Conservation (phyloP, 225 moss, liverwort and hornwort species). For the Bryoerythrophyllum caledonicum region DNA sequence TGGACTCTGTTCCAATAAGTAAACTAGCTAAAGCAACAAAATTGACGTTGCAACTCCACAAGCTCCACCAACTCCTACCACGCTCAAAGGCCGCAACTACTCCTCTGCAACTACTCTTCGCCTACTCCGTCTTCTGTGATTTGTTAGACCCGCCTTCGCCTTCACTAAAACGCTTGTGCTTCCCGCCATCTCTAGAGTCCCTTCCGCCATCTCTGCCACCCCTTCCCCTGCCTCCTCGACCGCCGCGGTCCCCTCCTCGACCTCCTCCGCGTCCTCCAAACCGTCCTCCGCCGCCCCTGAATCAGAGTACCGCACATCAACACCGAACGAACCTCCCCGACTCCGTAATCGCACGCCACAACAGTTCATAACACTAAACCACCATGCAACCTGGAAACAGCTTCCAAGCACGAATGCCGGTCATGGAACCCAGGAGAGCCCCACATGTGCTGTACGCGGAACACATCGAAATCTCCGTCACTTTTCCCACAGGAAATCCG, state of each 20-base stretch:
- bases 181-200: slow-evolving; percentile 35
- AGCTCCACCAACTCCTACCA: slow-evolving; percentile 2
- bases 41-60: slow-evolving; percentile 27
- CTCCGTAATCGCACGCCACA: background rate
- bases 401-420: background rate
- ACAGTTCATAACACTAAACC: background rate
- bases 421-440: background rate
- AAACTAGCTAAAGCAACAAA: slow-evolving; percentile 33
- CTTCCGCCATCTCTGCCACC: slow-evolving; percentile 53
- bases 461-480: background rate
- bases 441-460: background rate
- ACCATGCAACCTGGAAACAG: background rate
- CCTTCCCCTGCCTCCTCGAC: slow-evolving; percentile 67
- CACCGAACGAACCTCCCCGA: background rate
- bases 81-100: slow-evolving; percentile 12
- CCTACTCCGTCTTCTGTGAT: slow-evolving; percentile 42
- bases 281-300: slow-evolving; percentile 68
- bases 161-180: slow-evolving; percentile 48
- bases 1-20: background rate
- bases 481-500: background rate
- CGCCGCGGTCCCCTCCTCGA: slow-evolving; percentile 23
- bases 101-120: slow-evolving; percentile 1
- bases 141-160: slow-evolving; percentile 35
- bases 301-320: too few species aligned
- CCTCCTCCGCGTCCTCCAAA: slow-evolving; percentile 61